Conservation (phyloP, 768 basidiomycete species). For the Lactifluus volemus region DNA sequence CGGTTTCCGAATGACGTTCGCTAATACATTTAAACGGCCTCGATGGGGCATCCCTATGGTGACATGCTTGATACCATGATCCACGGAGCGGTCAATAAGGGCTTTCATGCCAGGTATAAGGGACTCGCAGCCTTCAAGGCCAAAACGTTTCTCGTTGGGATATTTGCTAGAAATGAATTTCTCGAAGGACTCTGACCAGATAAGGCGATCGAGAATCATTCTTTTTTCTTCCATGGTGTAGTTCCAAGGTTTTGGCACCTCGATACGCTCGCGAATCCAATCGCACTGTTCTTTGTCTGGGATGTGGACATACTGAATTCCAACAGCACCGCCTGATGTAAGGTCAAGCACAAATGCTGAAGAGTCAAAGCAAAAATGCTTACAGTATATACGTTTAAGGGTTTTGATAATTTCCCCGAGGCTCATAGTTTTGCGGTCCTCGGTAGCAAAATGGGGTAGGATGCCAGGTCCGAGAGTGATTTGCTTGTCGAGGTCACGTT, state of each 20-base stretch:
- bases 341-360: not conserved
- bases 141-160: constrained; percentile 99
- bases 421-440: constrained; percentile 80
- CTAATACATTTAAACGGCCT: constrained; percentile 94
- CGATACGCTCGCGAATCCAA: constrained; percentile 96
- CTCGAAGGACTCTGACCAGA: constrained; percentile 99
- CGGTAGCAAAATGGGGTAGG: constrained; percentile 86
- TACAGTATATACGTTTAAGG: constrained; percentile 91
- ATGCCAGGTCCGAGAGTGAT: constrained; percentile 95
- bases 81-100: constrained; percentile 96
- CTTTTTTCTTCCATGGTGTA: constrained; percentile 98
- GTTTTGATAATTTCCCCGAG: constrained; percentile 87
- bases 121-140: constrained; percentile 95
- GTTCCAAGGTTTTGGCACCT: constrained; percentile 94
- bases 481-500: constrained; percentile 89
- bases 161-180: constrained; percentile 98
- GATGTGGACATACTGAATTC: constrained; percentile 91
- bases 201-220: constrained; percentile 97
- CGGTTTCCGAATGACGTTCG: constrained; percentile 97
- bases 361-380: constrained; percentile 25
- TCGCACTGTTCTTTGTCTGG: constrained; percentile 98
- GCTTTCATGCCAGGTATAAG: constrained; percentile 99
- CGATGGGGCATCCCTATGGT: constrained; percentile 99
- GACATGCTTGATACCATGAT: constrained; percentile 90
- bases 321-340: constrained; percentile 67